Base-by-base conservation (phyloP, 306 rosid genomes). In the Cucurbita pepo region DNA sequence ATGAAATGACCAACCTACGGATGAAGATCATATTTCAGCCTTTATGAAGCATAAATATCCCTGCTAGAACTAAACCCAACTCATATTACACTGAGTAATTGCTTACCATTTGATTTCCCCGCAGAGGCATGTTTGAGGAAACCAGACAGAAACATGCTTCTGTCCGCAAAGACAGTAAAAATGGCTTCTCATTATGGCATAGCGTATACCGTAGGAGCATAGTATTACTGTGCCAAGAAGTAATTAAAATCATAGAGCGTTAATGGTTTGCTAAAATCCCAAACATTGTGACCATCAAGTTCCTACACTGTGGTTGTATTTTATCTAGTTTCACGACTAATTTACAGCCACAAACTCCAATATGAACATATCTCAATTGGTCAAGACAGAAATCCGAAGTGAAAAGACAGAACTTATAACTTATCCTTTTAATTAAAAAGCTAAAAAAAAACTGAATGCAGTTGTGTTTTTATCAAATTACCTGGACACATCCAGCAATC, bases 401-500 rank as follows among this genome's bases (percentile, higher is more conserved):
- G 36, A 15, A 36, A 60, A 61, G 67, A 4, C 47, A 0, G 11
- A 37, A 61, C 22, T 36, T 11, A 34, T 61, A 37, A 37, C 8
- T 7, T 5, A 12, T 2, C n/a, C 43, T 6, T 25, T 30, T 30
- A 30, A 30, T 30, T 30, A 30, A 30, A 30, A 2, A 30, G 34
- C 2, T 30, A 19, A 18, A 11, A 43, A 16, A 5, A 8, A 47
- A 69, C 22, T 36, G 22, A 54, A 52, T 0, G 43, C 55, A 51
- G 50, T 53, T 37, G 11, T 4, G 14, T 67, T 51, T 38, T 71
- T 37, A n/a, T 54, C 19, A 54, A 45, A n/a, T 74, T 85, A 83
- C 96, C 87, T 90, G 94, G 53, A 86, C 86, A 58, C 79, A 85
- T 73, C 96, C 94, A 62, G 94, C 90, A 50, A 88, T 85, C 75